phyloP scores from a whole-genome alignment of 1,284 basidiomycete genomes.

The Malassezia sp. region DNA sequence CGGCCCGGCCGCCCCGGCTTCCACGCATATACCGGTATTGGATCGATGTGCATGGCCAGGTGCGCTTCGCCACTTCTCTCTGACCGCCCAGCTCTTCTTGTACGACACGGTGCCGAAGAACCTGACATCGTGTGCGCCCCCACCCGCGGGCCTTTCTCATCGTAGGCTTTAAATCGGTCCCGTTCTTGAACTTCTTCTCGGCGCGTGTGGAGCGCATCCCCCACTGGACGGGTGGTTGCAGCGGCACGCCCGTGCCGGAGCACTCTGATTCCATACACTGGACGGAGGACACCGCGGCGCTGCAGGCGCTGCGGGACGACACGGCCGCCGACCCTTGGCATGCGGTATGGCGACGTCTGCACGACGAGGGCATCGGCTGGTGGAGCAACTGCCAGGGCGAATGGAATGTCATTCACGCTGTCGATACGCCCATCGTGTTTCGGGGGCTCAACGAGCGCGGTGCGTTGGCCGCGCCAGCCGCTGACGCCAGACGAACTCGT shows the following conservation, averaged over 20 bases:
- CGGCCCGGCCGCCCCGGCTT: neutral
- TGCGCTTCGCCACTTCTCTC: neutral
- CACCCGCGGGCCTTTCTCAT: constrained; percentile 9
- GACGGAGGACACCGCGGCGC: constrained; percentile 8
- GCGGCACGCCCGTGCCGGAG: too few species aligned
- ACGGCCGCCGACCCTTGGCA: too few species aligned
- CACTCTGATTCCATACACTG: too few species aligned
- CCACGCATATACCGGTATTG: constrained; percentile 40
- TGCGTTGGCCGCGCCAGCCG: neutral
- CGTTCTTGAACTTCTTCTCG: constrained; percentile 16
- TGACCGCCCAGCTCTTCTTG: constrained; percentile 34
- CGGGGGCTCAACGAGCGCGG: constrained; percentile 22
- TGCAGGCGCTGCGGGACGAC: constrained; percentile 4
- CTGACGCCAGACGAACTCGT: constrained; percentile 5
- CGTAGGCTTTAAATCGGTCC: constrained; percentile 18
- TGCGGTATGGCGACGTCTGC: too few species aligned
- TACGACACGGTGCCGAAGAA: constrained; percentile 42
- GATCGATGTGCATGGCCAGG: constrained; percentile 41
- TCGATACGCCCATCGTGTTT: constrained; percentile 44
- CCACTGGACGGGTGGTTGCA: too few species aligned
- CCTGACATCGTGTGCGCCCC: constrained; percentile 39
- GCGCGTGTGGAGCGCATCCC: constrained; percentile 6
- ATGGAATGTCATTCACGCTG: constrained; percentile 36
- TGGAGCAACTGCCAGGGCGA: constrained; percentile 41
- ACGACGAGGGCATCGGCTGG: constrained; percentile 33